Evolutionary conservation across 2,329 filamentous ascomycete species (phyloP).

Genomic region (Nannizziopsis arthrosporioides): DNA sequence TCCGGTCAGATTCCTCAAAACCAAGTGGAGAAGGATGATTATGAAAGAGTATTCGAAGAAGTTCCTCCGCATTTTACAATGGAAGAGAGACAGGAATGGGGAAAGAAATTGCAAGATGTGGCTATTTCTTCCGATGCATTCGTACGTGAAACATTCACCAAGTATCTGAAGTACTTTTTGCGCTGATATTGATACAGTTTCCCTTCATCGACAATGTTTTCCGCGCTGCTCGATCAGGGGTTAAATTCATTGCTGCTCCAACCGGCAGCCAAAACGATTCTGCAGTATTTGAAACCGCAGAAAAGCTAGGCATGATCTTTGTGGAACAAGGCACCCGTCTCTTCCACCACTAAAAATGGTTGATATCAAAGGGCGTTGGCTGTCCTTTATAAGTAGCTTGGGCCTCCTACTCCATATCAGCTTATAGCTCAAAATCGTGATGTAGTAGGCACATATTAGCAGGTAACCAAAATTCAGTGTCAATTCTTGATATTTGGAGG

Average conservation of each 20-base stretch:
- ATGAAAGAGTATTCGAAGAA: conserved; percentile 81
- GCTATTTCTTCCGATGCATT: conserved; percentile 91
- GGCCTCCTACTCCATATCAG: too few species aligned
- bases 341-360: conserved; percentile 68
- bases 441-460: too few species aligned
- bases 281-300: conserved; percentile 61
- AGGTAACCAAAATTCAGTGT: too few species aligned
- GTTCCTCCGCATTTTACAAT: conserved; percentile 71
- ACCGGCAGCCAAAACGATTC: conserved; percentile 53
- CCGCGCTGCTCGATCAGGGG: conserved; percentile 74
- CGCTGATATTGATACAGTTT: conserved; percentile 49
- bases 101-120: conserved; percentile 61
- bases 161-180: not conserved
- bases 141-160: conserved; percentile 45
- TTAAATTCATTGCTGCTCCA: conserved; percentile 91
- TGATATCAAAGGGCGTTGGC: too few species aligned
- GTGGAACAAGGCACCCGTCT: conserved; percentile 88
- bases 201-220: conserved; percentile 98
- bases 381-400: too few species aligned
- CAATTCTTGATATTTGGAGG: too few species aligned
- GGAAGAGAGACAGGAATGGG: conserved; percentile 77
- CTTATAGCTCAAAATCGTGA: too few species aligned
- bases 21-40: conserved; percentile 73
- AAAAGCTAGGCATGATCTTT: conserved; percentile 85
- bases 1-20: conserved; percentile 76